phyloP scores from a whole-genome alignment of 345 rosid genomes.

The Lumnitzera racemosa region DNA sequence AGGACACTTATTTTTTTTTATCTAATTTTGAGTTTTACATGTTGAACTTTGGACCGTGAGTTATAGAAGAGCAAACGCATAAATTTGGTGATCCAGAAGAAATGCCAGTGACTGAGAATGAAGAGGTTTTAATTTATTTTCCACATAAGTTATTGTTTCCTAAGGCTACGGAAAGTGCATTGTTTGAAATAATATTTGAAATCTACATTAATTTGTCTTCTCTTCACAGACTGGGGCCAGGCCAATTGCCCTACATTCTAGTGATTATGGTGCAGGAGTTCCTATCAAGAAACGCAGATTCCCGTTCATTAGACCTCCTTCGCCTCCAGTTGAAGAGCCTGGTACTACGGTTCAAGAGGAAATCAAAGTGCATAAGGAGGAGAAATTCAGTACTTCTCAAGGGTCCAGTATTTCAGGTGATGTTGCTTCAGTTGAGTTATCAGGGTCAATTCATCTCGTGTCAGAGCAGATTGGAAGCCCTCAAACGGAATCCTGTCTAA shows the following conservation, averaged over 20 bases:
- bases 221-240: conserved; percentile 45
- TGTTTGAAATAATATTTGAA: conserved; percentile 1
- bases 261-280: conserved; percentile 50
- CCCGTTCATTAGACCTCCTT: conserved; percentile 31
- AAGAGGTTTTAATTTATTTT: conserved; percentile 42
- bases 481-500: too few species aligned
- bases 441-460: conserved; percentile 18
- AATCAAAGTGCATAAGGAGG: conserved; percentile 17
- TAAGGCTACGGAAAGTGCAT: conserved; percentile 2
- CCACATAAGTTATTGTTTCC: conserved; percentile 2
- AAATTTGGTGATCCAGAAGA: conserved; percentile 15
- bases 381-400: conserved; percentile 12
- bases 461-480: too few species aligned
- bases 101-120: conserved; percentile 40
- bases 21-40: too few species aligned
- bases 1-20: too few species aligned
- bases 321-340: conserved; percentile 31
- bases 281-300: conserved; percentile 85
- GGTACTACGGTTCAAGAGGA: conserved; percentile 3
- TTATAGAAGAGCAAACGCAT: not conserved
- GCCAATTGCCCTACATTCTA: conserved; percentile 34
- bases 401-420: conserved; percentile 17
- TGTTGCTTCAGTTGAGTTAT: conserved; percentile 12
- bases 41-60: too few species aligned
- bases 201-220: conserved; percentile 16